These are phyloP conservation scores for Colletotrichum sp. DNA, from an alignment of 2,329 filamentous ascomycete genomes.

Conservation along the genomic window DNA sequence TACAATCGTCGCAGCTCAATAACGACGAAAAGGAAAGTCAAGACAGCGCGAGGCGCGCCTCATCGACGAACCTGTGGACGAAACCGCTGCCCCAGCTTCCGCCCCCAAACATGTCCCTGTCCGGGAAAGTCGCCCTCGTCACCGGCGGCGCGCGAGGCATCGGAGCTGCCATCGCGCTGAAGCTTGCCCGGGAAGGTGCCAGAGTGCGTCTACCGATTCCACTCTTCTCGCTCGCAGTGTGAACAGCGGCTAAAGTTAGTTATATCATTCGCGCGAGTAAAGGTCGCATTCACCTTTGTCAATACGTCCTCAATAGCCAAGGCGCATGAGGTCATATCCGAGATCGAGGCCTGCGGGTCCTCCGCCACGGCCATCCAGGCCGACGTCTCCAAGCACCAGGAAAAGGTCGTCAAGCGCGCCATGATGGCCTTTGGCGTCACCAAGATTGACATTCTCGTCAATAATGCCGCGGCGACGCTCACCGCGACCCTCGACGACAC, in stretches of 20 bases:
- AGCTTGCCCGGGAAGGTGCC: slow-evolving; percentile 61
- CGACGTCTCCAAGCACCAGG: slow-evolving; percentile 23
- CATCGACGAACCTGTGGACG: slow-evolving; percentile 20
- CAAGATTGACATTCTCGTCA: slow-evolving; percentile 25
- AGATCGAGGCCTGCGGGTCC: slow-evolving; percentile 26
- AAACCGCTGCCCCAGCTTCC: slow-evolving; percentile 23
- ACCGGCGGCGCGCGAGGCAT: slow-evolving; percentile 57
- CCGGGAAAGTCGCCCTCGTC: slow-evolving; percentile 23
- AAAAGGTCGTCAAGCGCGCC: slow-evolving; percentile 20
- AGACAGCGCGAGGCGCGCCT: slow-evolving; percentile 3
- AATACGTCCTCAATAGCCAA: slow-evolving; percentile 22
- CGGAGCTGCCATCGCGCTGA: slow-evolving; percentile 61
- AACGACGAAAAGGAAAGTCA: slow-evolving; percentile 4
- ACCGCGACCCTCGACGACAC: slow-evolving; percentile 20
- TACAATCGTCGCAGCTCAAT: slow-evolving; percentile 10
- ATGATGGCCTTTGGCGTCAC: slow-evolving; percentile 23
- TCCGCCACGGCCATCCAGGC: slow-evolving; percentile 25
- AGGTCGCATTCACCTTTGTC: slow-evolving; percentile 23
- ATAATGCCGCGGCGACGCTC: slow-evolving; percentile 22
- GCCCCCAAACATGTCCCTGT: slow-evolving; percentile 19
- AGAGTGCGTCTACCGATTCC: slow-evolving; percentile 40
- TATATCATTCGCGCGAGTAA: neutral
- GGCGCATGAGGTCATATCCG: slow-evolving; percentile 23
- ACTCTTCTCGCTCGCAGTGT: neutral
- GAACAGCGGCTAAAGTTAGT: slow-evolving; percentile 6